Evolutionary conservation across 345 rosid species (phyloP).

Genomic region (Syzygium aqueum): DNA sequence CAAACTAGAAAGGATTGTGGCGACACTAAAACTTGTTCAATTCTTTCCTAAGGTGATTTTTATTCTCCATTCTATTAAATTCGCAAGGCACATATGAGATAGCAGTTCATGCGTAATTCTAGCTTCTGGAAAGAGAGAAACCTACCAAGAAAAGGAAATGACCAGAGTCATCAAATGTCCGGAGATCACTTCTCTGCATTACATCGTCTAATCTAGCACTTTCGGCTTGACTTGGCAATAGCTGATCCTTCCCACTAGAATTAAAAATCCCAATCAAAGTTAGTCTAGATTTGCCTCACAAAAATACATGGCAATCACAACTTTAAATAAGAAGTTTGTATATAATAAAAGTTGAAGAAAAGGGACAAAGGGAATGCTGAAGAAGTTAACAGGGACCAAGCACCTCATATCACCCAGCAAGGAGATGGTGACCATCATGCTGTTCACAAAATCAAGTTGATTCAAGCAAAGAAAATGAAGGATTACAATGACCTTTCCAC

Average conservation of each 20-base stretch:
- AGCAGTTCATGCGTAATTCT: neutral
- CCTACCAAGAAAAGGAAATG: conserved; percentile 80
- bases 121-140: conserved; percentile 2
- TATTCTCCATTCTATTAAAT: neutral
- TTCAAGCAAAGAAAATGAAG: neutral
- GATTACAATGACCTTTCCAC: neutral
- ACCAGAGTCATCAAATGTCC: conserved; percentile 44
- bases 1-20: neutral
- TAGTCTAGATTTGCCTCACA: neutral
- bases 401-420: neutral
- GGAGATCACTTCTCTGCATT: conserved; percentile 41
- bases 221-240: conserved; percentile 65
- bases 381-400: neutral
- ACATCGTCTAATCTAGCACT: conserved; percentile 38
- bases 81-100: neutral
- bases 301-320: neutral
- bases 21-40: neutral
- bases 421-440: neutral
- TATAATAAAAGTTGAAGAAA: neutral
- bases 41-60: neutral
- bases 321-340: neutral
- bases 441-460: neutral
- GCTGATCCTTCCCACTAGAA: conserved; percentile 69
- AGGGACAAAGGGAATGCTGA: neutral
- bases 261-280: neutral